Conservation (phyloP, 768 basidiomycete species). For the Cyclocybe aegerita region DNA sequence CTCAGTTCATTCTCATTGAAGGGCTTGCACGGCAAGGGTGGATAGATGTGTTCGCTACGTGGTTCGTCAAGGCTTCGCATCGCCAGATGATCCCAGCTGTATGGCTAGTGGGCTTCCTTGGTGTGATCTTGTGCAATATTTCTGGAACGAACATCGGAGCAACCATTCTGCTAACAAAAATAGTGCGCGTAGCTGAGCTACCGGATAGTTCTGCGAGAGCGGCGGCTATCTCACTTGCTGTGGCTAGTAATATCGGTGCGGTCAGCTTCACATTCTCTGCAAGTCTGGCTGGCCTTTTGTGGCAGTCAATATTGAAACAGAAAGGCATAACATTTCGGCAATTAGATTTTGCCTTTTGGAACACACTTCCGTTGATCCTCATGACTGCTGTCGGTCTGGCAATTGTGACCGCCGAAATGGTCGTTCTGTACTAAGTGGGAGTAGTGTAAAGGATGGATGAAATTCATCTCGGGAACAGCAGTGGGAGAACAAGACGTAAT, state of each 20-base stretch:
- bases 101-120: conserved; percentile 69
- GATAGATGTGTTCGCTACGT: conserved; percentile 78
- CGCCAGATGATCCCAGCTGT: conserved; percentile 48
- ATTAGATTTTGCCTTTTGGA: conserved; percentile 70
- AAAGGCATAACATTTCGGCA: conserved; percentile 66
- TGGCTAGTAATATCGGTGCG: conserved; percentile 89
- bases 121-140: conserved; percentile 76
- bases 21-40: conserved; percentile 80
- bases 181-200: conserved; percentile 49
- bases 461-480: no score
- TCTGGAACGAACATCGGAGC: conserved; percentile 91
- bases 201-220: conserved; percentile 40
- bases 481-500: no score
- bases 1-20: conserved; percentile 93
- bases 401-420: conserved; percentile 78
- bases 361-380: conserved; percentile 58
- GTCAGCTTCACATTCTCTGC: conserved; percentile 88
- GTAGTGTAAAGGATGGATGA: no score
- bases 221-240: conserved; percentile 73
- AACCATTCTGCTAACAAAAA: conserved; percentile 84
- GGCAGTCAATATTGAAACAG: conserved; percentile 71
- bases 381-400: conserved; percentile 68
- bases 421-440: conserved; percentile 31
- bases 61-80: conserved; percentile 52
- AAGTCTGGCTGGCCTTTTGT: conserved; percentile 85